phyloP scores from a whole-genome alignment of 768 basidiomycete species.

The Clavulina sp. region DNA sequence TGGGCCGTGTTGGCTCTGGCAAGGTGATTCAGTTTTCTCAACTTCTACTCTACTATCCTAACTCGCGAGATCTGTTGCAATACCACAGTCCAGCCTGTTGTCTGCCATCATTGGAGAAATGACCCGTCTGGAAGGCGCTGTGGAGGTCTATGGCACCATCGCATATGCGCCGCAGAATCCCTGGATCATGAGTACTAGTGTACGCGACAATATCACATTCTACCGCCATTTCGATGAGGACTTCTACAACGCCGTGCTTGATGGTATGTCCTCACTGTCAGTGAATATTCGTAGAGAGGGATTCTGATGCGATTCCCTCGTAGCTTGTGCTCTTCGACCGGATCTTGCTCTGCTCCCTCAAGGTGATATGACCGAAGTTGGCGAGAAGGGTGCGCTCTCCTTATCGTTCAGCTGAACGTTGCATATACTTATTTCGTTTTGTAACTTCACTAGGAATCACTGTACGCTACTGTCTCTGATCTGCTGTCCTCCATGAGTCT shows the following conservation, averaged over 20 bases:
- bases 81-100: constrained; percentile 44
- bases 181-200: constrained; percentile 75
- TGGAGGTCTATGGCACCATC: constrained; percentile 48
- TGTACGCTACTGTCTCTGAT: constrained; percentile 22
- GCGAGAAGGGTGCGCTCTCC: constrained; percentile 48
- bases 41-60: neutral
- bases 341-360: constrained; percentile 66
- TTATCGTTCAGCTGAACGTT: no score
- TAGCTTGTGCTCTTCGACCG: constrained; percentile 69
- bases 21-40: constrained; percentile 36
- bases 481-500: constrained; percentile 4
- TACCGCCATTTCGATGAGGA: constrained; percentile 73
- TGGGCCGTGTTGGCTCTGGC: constrained; percentile 82
- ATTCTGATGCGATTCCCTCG: neutral
- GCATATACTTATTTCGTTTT: no score
- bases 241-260: constrained; percentile 68
- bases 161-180: constrained; percentile 80
- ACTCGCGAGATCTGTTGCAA: neutral
- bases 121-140: constrained; percentile 54
- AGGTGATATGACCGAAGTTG: constrained; percentile 73
- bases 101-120: constrained; percentile 81
- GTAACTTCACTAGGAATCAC: constrained; percentile 33
- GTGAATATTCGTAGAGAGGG: neutral
- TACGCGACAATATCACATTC: constrained; percentile 85
- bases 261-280: constrained; percentile 29